A percentile compares a stretch with the other conserved stretches of the same genome.
These are phyloP conservation scores for Neurospora sp. DNA, from an alignment of 495 filamentous ascomycete species.

Conservation along the genomic window DNA sequence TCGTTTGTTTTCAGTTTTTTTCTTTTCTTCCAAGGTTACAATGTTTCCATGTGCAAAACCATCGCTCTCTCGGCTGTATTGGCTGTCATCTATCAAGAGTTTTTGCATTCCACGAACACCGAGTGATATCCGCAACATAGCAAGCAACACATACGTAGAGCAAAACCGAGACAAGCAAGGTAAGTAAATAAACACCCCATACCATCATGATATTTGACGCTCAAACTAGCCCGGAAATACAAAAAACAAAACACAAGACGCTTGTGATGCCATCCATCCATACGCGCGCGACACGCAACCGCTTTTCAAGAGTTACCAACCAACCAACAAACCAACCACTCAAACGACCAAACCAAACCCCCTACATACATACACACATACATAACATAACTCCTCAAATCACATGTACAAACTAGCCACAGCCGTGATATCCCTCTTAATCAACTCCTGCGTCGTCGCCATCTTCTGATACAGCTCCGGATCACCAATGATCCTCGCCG, in stretches of 20 bases:
- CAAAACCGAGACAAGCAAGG: not conserved
- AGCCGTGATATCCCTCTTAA: slow-evolving; percentile 89
- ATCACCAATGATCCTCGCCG: slow-evolving; percentile 92
- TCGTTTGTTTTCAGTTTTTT: too few species aligned
- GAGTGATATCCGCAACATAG: not conserved
- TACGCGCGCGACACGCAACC: not conserved
- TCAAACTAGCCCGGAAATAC: not conserved
- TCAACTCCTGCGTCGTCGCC: slow-evolving; percentile 91
- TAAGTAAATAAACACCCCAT: not conserved
- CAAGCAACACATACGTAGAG: not conserved
- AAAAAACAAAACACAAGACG: not conserved
- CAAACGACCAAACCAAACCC: not conserved
- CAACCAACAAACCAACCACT: not conserved
- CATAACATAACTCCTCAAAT: not conserved
- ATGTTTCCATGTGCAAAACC: not conserved
- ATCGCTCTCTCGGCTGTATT: not conserved
- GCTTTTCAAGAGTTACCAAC: not conserved
- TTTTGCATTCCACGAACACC: not conserved
- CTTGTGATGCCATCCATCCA: not conserved
- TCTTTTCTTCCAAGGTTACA: too few species aligned
- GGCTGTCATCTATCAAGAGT: not conserved
- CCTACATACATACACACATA: not conserved
- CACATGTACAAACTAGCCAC: slow-evolving; percentile 79
- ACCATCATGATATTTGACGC: not conserved
- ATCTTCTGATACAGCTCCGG: slow-evolving; percentile 90